Conservation (phyloP, 2,329 filamentous ascomycete species). For the Pseudogymnoascus sp. region DNA sequence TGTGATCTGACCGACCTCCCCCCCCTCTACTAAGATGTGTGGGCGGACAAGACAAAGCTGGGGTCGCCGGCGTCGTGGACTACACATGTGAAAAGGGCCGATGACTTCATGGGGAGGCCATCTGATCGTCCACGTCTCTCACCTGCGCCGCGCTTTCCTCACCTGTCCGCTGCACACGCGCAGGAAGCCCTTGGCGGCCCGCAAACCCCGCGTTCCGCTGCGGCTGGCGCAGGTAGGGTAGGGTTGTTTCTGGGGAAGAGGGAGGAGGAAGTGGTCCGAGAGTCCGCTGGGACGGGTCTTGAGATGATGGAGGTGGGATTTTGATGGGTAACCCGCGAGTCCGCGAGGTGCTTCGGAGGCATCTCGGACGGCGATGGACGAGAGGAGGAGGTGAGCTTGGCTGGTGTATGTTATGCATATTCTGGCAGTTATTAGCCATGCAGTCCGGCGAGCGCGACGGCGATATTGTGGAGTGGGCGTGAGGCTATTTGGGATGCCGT, state of each 20-base stretch:
- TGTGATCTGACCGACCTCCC: background rate
- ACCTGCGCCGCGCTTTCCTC: background rate
- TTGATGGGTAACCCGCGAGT: background rate
- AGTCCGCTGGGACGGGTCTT: background rate
- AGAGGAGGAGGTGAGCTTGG: background rate
- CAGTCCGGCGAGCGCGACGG: background rate
- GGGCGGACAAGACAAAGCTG: background rate
- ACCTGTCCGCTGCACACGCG: background rate
- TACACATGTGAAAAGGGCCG: slow-evolving; percentile 1
- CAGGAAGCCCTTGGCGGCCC: background rate
- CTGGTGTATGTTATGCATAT: background rate
- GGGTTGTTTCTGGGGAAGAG: no score
- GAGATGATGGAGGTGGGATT: background rate
- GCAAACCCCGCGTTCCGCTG: background rate
- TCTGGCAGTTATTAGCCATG: background rate
- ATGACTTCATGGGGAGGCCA: background rate
- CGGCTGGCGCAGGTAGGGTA: background rate
- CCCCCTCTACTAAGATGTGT: background rate
- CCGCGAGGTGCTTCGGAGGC: background rate
- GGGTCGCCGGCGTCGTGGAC: background rate
- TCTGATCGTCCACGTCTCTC: background rate
- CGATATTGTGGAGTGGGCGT: background rate
- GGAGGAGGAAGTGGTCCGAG: no score
- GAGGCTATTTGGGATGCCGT: background rate
- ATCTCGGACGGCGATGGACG: background rate